Base-by-base conservation (phyloP, 2,329 filamentous ascomycete species). In the Didymella pinodella region DNA sequence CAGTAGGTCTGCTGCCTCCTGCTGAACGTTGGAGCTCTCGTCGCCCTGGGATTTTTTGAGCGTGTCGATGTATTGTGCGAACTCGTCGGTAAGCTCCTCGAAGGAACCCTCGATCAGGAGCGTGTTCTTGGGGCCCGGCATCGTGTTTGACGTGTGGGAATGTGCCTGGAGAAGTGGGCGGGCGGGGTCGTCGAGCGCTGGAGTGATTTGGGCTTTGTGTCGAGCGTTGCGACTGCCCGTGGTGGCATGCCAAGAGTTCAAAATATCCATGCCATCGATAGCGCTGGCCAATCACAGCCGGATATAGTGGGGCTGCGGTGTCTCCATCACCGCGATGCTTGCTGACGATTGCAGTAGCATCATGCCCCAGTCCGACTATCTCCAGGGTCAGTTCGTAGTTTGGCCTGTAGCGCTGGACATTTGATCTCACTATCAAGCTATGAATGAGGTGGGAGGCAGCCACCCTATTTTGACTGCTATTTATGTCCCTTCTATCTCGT, bases 31-130 rank as follows among this genome's bases (percentile, higher is more conserved):
- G 51, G 78, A 80, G 64, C 79, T 78, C 65, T 85, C 84, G 63
- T 86, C 84, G 70, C 81, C 80, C 64, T 80, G 77, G 64, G 74
- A 72, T 75, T 91, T 90, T 74, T 91, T 90, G 77, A 93, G 86
- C 70, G 88, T 84, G 80, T 96, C 92, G 78, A 99, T 85, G 82
- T 96, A 97, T 73, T 93, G 90, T 79, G 94, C 93, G 84, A 99
- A 91, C 83, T 99, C 95, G 80, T 91, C 89, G 74, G 91, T 89
- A 76, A 97, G 89, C 83, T 98, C 95, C 78, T 93, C 88, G 79
- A 97, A 97, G 73, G 88, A 87, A 79, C 95, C 95, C 84, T 99
- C 95, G 80, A 99, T 87, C 70, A 89, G 82, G 70, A 88, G 84
- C 73, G 86, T 87, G 67, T 83, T 88, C 59, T 84, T 82, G 63